phyloP scores from a whole-genome alignment of 108 stramenopile species.

The Cyclotella atomus region DNA sequence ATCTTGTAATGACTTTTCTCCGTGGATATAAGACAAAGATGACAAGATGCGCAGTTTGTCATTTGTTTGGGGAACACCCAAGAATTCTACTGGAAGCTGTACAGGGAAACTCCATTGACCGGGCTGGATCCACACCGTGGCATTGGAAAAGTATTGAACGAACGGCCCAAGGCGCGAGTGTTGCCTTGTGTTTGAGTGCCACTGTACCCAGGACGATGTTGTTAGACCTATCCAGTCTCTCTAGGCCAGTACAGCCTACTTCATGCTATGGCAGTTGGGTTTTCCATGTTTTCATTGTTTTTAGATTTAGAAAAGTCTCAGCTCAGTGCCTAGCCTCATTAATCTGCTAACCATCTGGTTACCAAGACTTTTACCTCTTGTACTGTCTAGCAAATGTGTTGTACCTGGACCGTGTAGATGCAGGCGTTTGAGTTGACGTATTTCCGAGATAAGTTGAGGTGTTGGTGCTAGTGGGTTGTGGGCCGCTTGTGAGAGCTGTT shows the following conservation, averaged over 20 bases:
- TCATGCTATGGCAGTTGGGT: too few species aligned
- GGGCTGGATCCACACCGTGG: constrained; percentile 85
- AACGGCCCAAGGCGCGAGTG: constrained; percentile 88
- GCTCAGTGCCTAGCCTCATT: too few species aligned
- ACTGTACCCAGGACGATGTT: constrained; percentile 90
- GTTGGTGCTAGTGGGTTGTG: constrained; percentile 94
- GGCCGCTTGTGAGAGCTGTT: constrained; percentile 25
- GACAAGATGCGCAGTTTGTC: constrained; percentile 63
- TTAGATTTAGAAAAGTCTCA: too few species aligned
- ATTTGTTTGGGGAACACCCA: constrained; percentile 68
- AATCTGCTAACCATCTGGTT: too few species aligned
- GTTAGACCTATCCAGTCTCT: too few species aligned
- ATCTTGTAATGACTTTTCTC: constrained; percentile 30
- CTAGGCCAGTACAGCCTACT: too few species aligned
- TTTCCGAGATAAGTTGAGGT: constrained; percentile 78
- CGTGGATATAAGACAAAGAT: constrained; percentile 32
- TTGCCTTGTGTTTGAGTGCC: constrained; percentile 93
- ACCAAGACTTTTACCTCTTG: too few species aligned
- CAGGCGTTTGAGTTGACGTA: constrained; percentile 66
- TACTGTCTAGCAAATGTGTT: too few species aligned
- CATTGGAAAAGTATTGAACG: constrained; percentile 73
- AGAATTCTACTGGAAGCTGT: constrained; percentile 69
- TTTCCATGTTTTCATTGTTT: too few species aligned
- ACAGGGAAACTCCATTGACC: constrained; percentile 90
- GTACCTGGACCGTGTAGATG: constrained; percentile 77